phyloP scores from a whole-genome alignment of 75 land plant species.

The Selaginella moellendorffii region DNA sequence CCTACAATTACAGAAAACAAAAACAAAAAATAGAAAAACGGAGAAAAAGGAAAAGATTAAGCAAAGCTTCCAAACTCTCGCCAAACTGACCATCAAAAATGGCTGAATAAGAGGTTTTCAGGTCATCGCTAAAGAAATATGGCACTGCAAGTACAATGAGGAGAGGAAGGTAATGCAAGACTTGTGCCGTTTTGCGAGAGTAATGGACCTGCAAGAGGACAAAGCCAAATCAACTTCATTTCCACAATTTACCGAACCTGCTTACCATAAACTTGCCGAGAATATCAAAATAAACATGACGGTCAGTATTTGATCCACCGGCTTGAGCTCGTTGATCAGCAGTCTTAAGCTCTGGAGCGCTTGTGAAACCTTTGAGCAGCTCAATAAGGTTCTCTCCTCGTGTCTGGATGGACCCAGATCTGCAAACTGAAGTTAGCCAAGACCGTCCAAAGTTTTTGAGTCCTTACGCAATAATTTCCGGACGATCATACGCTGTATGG shows the following conservation, averaged over 20 bases:
- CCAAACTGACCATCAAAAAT: not conserved
- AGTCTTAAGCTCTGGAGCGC: conserved; percentile 40
- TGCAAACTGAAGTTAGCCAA: conserved; percentile 11
- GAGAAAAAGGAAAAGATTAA: not conserved
- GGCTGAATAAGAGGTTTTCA: not conserved
- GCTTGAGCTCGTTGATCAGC: conserved; percentile 12
- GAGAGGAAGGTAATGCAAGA: not conserved
- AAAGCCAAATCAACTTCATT: not conserved
- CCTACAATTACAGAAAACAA: conserved; percentile 27
- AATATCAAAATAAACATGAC: conserved; percentile 74
- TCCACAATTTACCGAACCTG: not conserved
- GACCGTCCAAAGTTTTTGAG: not conserved
- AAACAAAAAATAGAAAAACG: not conserved
- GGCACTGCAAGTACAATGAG: conserved; percentile 2
- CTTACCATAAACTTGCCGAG: conserved; percentile 65
- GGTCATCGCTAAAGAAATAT: conserved; percentile 7
- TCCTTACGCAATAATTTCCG: conserved; percentile 72
- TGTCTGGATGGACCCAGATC: conserved; percentile 88
- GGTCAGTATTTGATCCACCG: conserved; percentile 20
- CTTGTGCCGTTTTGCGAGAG: not conserved
- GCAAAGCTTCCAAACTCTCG: not conserved
- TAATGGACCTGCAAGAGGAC: not conserved
- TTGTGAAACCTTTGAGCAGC: conserved; percentile 45
- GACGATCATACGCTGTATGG: conserved; percentile 73
- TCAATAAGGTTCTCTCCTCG: conserved; percentile 80